These are phyloP conservation scores for Polyplosphaeria fusca DNA, from an alignment of 495 filamentous ascomycete genomes.

Conservation along the genomic window DNA sequence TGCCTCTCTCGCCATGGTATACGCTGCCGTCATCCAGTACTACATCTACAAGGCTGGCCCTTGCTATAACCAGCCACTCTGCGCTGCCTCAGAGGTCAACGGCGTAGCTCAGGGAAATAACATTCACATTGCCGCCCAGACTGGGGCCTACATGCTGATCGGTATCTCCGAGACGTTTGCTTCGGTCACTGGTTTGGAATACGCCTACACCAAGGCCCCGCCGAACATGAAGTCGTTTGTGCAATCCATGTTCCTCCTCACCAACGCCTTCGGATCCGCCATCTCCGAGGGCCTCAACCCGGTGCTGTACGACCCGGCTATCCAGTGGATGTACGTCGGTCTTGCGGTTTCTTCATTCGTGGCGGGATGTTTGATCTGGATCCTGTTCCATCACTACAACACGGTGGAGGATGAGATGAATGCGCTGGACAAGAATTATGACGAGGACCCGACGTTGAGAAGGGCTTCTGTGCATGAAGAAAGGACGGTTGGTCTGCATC, in stretches of 20 bases:
- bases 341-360: slow-evolving; percentile 33
- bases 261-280: slow-evolving; percentile 47
- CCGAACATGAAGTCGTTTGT: slow-evolving; percentile 67
- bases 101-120: slow-evolving; percentile 29
- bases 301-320: slow-evolving; percentile 58
- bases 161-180: slow-evolving; percentile 68
- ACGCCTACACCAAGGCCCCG: slow-evolving; percentile 69
- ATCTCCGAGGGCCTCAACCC: slow-evolving; percentile 56
- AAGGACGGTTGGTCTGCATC: slow-evolving; percentile 6
- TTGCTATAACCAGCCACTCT: slow-evolving; percentile 40
- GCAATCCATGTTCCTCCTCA: slow-evolving; percentile 62
- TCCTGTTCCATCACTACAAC: slow-evolving; percentile 40
- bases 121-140: slow-evolving; percentile 45
- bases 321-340: slow-evolving; percentile 48
- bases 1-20: slow-evolving; percentile 60
- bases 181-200: slow-evolving; percentile 67
- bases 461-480: slow-evolving; percentile 2
- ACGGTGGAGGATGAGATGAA: slow-evolving; percentile 36
- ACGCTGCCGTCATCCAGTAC: slow-evolving; percentile 67
- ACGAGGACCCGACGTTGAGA: slow-evolving; percentile 11
- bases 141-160: slow-evolving; percentile 50
- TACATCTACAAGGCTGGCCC: slow-evolving; percentile 63
- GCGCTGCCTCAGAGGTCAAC: slow-evolving; percentile 24
- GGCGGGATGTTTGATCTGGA: slow-evolving; percentile 33
- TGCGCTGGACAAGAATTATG: slow-evolving; percentile 26